Conservation (phyloP, 306 rosid genomes). For the Elaeagnus macrophylla region DNA sequence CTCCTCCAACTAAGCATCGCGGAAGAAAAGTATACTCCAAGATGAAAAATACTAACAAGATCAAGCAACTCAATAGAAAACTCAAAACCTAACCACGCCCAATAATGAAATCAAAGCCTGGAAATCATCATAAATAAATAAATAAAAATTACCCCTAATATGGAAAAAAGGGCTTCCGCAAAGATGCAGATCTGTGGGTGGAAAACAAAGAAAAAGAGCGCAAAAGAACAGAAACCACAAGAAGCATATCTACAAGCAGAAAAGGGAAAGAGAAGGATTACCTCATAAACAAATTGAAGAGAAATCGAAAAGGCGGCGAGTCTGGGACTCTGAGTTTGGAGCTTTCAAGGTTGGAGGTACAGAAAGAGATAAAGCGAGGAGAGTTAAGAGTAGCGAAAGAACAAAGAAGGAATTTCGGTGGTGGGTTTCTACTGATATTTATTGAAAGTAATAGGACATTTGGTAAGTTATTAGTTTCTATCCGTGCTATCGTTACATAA, state of each 20-base stretch:
- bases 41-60: background rate
- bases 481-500: too few species aligned
- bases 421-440: too few species aligned
- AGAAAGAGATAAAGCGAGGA: too few species aligned
- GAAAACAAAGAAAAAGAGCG: background rate
- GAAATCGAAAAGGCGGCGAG: too few species aligned
- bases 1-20: too few species aligned
- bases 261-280: background rate
- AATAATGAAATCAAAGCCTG: background rate
- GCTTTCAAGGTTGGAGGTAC: too few species aligned
- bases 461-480: too few species aligned
- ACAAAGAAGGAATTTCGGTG: too few species aligned
- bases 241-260: background rate
- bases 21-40: background rate
- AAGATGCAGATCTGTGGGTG: constrained; percentile 28
- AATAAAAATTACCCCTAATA: background rate
- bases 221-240: background rate
- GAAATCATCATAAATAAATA: background rate
- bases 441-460: too few species aligned
- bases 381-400: too few species aligned
- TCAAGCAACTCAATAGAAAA: background rate
- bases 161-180: background rate
- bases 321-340: too few species aligned
- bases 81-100: background rate
- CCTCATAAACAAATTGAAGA: background rate